Evolutionary conservation across 2,329 filamentous ascomycete species (phyloP), one percentile per base, ranked within the genome.

Genomic region (Clarireedia homoeocarpa): DNA sequence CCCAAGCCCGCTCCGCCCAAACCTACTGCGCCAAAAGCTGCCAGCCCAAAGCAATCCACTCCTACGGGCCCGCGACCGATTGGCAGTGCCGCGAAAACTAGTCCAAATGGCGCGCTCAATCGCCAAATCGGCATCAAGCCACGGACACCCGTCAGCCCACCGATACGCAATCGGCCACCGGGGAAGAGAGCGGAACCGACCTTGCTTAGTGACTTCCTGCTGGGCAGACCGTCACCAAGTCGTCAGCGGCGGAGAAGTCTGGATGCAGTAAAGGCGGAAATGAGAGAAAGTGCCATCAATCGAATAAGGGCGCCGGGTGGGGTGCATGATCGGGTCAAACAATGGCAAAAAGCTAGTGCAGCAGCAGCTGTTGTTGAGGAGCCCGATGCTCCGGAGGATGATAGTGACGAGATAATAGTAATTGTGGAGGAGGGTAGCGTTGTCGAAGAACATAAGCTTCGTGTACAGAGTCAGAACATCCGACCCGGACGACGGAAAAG

Each of bases 321-420:
- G n/a, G 87, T 95, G 48, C 82, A 82, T 60, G 86, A 89, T 62
- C 84, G 91, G 65, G 88, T 96, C 53, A 86, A 85, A 63, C 81
- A 85, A 71, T 96, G 91, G 91, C 90, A 96, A 71, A 86, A 86
- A 67, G 77, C 85, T 62, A 89, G 87, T 66, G 87, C 85, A 36
- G 79, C 80, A 5, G 85, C 84, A 24, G 79, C 84, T 26, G 79
- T 86, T 3, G 72, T 71, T 1, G 77, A 74, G 2, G 74, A 79
- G 55, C 77, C 78, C 1, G 73, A 80, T 34, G 77, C 6, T 75
- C 78, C 5, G 23, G 24, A 53, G 36, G 81, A 75, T 30, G 81
- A 82, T 62, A 79, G 84, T 3, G 80, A 81, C 30, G 83, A 87
- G 40, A 72, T 88, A 34, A 77, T 81, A 5, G 79, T 81, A 58